These are phyloP conservation scores for Ustilago loliicola DNA, from an alignment of 1,284 basidiomycete genomes.

Conservation along the genomic window DNA sequence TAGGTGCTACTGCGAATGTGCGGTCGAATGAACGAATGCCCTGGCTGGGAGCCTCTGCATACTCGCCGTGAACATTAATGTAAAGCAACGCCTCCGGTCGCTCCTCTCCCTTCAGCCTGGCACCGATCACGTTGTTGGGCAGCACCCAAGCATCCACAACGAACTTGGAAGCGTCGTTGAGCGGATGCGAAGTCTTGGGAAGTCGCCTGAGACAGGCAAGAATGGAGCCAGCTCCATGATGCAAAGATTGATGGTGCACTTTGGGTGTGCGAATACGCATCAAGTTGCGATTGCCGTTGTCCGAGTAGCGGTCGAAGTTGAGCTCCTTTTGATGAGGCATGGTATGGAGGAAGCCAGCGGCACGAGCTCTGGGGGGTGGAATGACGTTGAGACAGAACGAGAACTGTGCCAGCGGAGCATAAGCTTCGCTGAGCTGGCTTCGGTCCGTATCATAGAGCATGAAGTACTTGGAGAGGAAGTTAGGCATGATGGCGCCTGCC, in stretches of 20 bases:
- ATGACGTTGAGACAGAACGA: slow-evolving; percentile 86
- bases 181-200: slow-evolving; percentile 84
- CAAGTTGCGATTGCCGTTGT: slow-evolving; percentile 65
- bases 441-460: slow-evolving; percentile 85
- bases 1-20: slow-evolving; percentile 86
- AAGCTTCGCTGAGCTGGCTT: slow-evolving; percentile 78
- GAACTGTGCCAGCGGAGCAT: slow-evolving; percentile 86
- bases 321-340: slow-evolving; percentile 85
- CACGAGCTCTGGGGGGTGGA: slow-evolving; percentile 79
- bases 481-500: slow-evolving; percentile 76
- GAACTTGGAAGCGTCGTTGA: slow-evolving; percentile 78
- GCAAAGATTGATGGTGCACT: slow-evolving; percentile 64
- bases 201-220: slow-evolving; percentile 77
- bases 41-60: slow-evolving; percentile 77
- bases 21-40: slow-evolving; percentile 93
- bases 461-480: slow-evolving; percentile 84
- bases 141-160: slow-evolving; percentile 84
- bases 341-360: slow-evolving; percentile 65
- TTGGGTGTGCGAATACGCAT: slow-evolving; percentile 61
- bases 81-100: slow-evolving; percentile 76
- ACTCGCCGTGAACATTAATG: slow-evolving; percentile 90
- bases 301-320: slow-evolving; percentile 79
- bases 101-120: slow-evolving; percentile 61
- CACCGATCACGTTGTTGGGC: slow-evolving; percentile 72
- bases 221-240: slow-evolving; percentile 80